Base-by-base conservation (phyloP, 2,329 filamentous ascomycete species). In the Fusarium vanettenii region DNA sequence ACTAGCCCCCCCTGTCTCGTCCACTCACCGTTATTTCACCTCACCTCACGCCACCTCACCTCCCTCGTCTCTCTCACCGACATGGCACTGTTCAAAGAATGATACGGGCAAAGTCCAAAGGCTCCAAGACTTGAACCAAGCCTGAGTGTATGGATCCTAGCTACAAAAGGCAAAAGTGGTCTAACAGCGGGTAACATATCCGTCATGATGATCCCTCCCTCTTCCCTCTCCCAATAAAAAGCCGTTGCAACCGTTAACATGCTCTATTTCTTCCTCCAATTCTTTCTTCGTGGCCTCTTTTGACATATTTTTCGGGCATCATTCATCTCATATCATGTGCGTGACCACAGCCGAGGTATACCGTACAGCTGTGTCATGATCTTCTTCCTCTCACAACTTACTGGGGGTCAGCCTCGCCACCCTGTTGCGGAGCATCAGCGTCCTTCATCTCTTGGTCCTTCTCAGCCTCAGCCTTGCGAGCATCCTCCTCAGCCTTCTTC, bases 381-480 rank as follows among this genome's bases (percentile, higher is more conserved):
- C 20, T 31, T 35, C 39, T 20, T 48, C 39, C 60, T 63, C n/a
- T 66, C 59, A 60, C 60, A 69, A 66, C 78, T 79, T 83, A 85
- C 80, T 84, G 81, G 61, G 80, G 75, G 67, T 82, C 82, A 43
- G 79, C 71, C 74, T 89, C 87, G 16, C 57, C 57, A 77, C 90
- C 88, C 22, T 87, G 80, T 82, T 88, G 87, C 35, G 84, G 79
- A 41, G 85, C 83, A 66, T 91, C 90, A 20, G 89, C 90, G 77
- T 92, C 90, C 74, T 89, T 87, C 90, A 92, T 92, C 78, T 91
- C 90, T 80, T 90, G 88, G 76, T 92, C 90, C 82, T 89, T 89
- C 72, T 88, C 86, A 22, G 83, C 83, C 79, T 89, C 86, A 71
- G 86, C 86, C 82, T 89, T 88, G 83, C 86, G 85, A 71, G 87